These are phyloP conservation scores for Aureobasidium musti DNA, from an alignment of 2,329 filamentous ascomycete genomes.

Conservation along the genomic window DNA sequence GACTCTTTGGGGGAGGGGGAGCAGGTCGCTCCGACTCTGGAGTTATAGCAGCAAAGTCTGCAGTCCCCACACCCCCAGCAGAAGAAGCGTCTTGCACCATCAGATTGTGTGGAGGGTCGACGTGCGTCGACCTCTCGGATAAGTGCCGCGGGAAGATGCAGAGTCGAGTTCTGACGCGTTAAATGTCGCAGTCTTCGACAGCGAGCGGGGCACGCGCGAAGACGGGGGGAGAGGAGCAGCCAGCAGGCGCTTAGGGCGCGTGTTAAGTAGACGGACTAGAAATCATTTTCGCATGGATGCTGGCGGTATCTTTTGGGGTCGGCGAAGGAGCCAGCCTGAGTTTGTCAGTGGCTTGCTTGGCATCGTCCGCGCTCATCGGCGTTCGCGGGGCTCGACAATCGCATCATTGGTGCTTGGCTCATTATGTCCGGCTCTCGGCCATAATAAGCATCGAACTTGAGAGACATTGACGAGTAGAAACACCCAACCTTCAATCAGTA, in stretches of 20 bases:
- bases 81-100: constrained; percentile 11
- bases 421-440: constrained; percentile 6
- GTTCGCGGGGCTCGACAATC: neutral
- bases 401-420: constrained; percentile 3
- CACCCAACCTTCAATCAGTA: neutral
- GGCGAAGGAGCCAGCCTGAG: constrained; percentile 27
- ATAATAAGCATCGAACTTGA: neutral
- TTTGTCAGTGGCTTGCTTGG: constrained; percentile 27
- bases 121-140: neutral
- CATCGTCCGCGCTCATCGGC: constrained; percentile 3
- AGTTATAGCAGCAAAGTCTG: constrained; percentile 9
- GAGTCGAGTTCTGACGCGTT: neutral
- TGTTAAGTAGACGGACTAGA: constrained; percentile 25
- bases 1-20: neutral
- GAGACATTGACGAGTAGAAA: constrained; percentile 4
- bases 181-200: constrained; percentile 3
- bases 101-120: constrained; percentile 5
- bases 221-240: constrained; percentile 5
- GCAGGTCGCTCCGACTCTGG: neutral
- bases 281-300: constrained; percentile 29
- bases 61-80: constrained; percentile 4
- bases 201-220: constrained; percentile 7
- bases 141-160: constrained; percentile 13
- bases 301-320: constrained; percentile 25
- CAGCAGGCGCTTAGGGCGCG: constrained; percentile 23